A percentile compares a stretch with the other conserved stretches of the same genome.
Evolutionary conservation across 1,284 basidiomycete genomes (phyloP).

Genomic region (Trichosporon sp.): DNA sequence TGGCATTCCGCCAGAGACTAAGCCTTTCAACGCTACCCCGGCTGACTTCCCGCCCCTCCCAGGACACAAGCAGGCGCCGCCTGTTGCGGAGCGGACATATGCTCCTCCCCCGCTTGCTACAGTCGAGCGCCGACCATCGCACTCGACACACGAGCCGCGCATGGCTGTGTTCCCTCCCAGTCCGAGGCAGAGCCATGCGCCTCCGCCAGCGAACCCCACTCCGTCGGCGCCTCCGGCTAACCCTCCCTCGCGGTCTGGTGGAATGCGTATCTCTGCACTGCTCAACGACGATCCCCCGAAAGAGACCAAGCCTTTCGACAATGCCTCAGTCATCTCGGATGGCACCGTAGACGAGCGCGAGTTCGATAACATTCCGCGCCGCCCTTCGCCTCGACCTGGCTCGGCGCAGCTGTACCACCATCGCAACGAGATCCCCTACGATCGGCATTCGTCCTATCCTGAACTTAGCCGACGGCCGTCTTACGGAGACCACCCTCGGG

Average conservation of each 20-base stretch:
- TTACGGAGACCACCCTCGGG: slow-evolving; percentile 16
- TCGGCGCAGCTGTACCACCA: slow-evolving; percentile 9
- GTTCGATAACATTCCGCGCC: slow-evolving; percentile 29
- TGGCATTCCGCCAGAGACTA: slow-evolving; percentile 24
- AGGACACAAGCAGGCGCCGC: slow-evolving; percentile 3
- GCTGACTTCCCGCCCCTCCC: slow-evolving; percentile 27
- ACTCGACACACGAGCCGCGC: slow-evolving; percentile 38
- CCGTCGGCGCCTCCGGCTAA: slow-evolving; percentile 18
- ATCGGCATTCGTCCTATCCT: slow-evolving; percentile 21
- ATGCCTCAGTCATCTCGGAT: slow-evolving; percentile 46
- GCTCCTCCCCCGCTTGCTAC: neutral
- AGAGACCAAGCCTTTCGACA: slow-evolving; percentile 34
- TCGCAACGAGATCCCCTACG: slow-evolving; percentile 20
- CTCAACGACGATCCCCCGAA: slow-evolving; percentile 48
- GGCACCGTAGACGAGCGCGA: slow-evolving; percentile 51
- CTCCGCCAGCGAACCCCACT: slow-evolving; percentile 9
- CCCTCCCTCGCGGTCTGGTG: slow-evolving; percentile 40
- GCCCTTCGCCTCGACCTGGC: slow-evolving; percentile 25
- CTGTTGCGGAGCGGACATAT: neutral
- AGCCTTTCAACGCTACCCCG: slow-evolving; percentile 5
- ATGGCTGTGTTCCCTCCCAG: slow-evolving; percentile 48
- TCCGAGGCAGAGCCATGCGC: slow-evolving; percentile 26
- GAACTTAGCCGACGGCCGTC: slow-evolving; percentile 20
- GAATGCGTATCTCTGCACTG: slow-evolving; percentile 51
- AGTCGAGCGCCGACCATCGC: slow-evolving; percentile 10